Conservation (phyloP, 345 rosid genomes). For the Chamaenerion angustifolium region DNA sequence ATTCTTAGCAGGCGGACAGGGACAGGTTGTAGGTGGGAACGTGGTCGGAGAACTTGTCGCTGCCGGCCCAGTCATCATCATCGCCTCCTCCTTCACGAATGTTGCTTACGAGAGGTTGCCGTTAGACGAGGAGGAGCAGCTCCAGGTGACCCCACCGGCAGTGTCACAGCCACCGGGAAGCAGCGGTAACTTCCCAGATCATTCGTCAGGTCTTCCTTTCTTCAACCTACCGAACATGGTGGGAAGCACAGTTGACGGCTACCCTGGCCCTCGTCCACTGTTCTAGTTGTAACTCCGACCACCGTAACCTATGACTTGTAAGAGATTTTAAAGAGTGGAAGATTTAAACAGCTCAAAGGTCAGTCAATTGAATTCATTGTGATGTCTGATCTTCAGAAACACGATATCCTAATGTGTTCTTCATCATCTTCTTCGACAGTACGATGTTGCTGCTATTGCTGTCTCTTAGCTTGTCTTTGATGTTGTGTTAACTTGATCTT, state of each 20-base stretch:
- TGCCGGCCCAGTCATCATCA: slow-evolving; percentile 85
- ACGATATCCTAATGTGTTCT: background rate
- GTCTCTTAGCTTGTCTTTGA: too few relatives aligned
- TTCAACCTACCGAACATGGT: slow-evolving; percentile 78
- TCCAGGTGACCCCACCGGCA: slow-evolving; percentile 43
- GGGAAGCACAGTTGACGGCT: slow-evolving; percentile 49
- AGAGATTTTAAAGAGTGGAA: background rate
- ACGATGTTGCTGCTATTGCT: background rate
- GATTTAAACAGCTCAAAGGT: too few relatives aligned
- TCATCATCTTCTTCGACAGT: background rate
- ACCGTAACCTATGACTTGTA: background rate
- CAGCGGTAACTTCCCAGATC: slow-evolving; percentile 28
- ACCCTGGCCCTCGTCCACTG: slow-evolving; percentile 42
- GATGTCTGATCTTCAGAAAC: too few relatives aligned
- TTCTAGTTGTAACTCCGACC: slow-evolving; percentile 5
- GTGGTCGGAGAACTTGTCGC: slow-evolving; percentile 89
- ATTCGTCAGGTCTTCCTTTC: slow-evolving; percentile 67
- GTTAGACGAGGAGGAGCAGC: slow-evolving; percentile 48
- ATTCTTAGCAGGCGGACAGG: slow-evolving; percentile 78
- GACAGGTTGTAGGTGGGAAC: slow-evolving; percentile 91
- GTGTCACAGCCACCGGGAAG: slow-evolving; percentile 22
- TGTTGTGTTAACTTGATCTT: background rate
- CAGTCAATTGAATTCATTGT: too few relatives aligned
- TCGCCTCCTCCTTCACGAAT: slow-evolving; percentile 83
- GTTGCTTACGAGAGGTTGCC: slow-evolving; percentile 79